Percentiles rank a stretch among this genome's conserved stretches.
Conservation (phyloP, 1,284 basidiomycete species). For the Fomes fomentarius region DNA sequence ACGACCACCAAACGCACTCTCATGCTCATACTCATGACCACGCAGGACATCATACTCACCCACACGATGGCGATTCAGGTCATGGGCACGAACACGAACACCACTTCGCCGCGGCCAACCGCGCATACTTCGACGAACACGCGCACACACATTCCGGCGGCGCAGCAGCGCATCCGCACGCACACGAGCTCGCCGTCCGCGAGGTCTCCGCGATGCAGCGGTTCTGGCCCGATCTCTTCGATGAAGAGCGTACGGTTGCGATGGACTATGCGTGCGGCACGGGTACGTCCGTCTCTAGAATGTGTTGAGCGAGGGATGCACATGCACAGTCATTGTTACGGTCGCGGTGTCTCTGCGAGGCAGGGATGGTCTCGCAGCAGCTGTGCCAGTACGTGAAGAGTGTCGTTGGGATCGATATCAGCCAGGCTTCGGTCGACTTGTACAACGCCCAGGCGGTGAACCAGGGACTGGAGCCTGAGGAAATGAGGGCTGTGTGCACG, state of each 20-base stretch:
- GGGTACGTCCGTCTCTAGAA: slow-evolving; percentile 43
- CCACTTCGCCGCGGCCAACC: slow-evolving; percentile 35
- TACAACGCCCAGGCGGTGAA: slow-evolving; percentile 60
- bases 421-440: slow-evolving; percentile 60
- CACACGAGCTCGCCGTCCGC: slow-evolving; percentile 34
- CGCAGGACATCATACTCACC: neutral
- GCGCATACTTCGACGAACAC: slow-evolving; percentile 35
- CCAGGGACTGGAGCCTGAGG: slow-evolving; percentile 58
- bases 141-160: slow-evolving; percentile 27
- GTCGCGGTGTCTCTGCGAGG: no score
- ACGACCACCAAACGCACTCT: neutral
- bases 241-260: slow-evolving; percentile 54
- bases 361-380: slow-evolving; percentile 59
- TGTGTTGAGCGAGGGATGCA: neutral
- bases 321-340: neutral
- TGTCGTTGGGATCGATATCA: slow-evolving; percentile 74
- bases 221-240: slow-evolving; percentile 46
- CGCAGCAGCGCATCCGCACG: slow-evolving; percentile 31
- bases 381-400: slow-evolving; percentile 56
- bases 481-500: slow-evolving; percentile 61
- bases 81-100: neutral
- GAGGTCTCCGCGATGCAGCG: slow-evolving; percentile 45
- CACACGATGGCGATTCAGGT: neutral
- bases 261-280: slow-evolving; percentile 76
- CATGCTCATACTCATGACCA: neutral